These are phyloP conservation scores for Rubia yunnanensis DNA, from an alignment of 257 asterid species.

Conservation along the genomic window DNA sequence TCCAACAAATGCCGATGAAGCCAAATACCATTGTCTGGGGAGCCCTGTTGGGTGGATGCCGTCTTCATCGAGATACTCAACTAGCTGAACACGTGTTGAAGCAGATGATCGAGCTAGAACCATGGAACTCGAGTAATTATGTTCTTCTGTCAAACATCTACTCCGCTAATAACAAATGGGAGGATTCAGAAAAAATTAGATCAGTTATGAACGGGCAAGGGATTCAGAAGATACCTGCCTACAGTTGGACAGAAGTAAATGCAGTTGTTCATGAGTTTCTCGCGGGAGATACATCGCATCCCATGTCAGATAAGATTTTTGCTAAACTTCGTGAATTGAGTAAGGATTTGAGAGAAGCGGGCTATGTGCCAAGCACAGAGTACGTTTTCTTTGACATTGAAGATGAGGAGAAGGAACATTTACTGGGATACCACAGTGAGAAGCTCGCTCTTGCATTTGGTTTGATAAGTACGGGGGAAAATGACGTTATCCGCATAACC, in stretches of 20 bases:
- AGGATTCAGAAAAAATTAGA: slow-evolving; percentile 27
- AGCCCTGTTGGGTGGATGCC: slow-evolving; percentile 40
- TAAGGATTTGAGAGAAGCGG: slow-evolving; percentile 25
- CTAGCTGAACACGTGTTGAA: slow-evolving; percentile 35
- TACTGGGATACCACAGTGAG: slow-evolving; percentile 36
- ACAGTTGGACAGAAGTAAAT: slow-evolving; percentile 37
- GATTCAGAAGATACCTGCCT: slow-evolving; percentile 35
- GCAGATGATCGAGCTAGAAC: slow-evolving; percentile 35
- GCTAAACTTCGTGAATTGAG: slow-evolving; percentile 27
- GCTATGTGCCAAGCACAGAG: slow-evolving; percentile 33
- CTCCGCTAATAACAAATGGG: slow-evolving; percentile 32
- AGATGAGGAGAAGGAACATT: slow-evolving; percentile 41
- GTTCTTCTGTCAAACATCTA: slow-evolving; percentile 35
- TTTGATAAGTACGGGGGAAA: slow-evolving; percentile 19
- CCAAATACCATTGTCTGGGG: slow-evolving; percentile 42
- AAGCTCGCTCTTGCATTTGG: slow-evolving; percentile 43
- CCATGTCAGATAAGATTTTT: slow-evolving; percentile 27
- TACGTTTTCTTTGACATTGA: slow-evolving; percentile 38
- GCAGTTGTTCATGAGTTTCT: slow-evolving; percentile 43
- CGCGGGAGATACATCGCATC: slow-evolving; percentile 34
- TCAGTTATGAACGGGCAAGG: slow-evolving; percentile 19
- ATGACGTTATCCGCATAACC: slow-evolving; percentile 24
- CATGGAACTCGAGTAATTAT: slow-evolving; percentile 34
- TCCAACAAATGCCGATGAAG: slow-evolving; percentile 35
- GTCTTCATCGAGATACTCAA: slow-evolving; percentile 34